A percentile compares a stretch with the other conserved stretches of the same genome.
These are phyloP conservation scores for Orbilia ellipsospora DNA, from an alignment of 2,329 filamentous ascomycete genomes.

Conservation along the genomic window DNA sequence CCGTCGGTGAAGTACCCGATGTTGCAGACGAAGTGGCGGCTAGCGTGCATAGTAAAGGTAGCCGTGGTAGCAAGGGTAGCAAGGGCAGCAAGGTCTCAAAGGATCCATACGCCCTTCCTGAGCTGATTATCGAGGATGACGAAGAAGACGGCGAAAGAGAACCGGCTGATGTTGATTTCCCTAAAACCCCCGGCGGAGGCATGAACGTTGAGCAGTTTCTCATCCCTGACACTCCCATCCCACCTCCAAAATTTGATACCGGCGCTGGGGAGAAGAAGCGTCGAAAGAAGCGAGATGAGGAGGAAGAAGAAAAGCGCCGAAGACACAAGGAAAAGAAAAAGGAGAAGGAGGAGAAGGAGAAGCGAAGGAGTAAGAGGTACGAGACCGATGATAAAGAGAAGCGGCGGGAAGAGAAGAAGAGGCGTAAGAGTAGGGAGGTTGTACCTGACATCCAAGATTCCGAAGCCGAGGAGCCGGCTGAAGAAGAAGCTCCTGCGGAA, in stretches of 20 bases:
- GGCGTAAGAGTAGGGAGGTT: conserved; percentile 13
- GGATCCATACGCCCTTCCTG: conserved; percentile 48
- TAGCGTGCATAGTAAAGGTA: conserved; percentile 40
- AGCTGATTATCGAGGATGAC: conserved; percentile 52
- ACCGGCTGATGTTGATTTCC: conserved; percentile 17
- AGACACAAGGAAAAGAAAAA: conserved; percentile 47
- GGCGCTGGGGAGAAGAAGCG: conserved; percentile 42
- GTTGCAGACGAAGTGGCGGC: conserved; percentile 41
- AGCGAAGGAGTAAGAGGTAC: conserved; percentile 28
- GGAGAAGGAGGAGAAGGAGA: conserved; percentile 39
- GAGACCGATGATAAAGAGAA: conserved; percentile 43
- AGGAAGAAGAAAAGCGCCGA: conserved; percentile 41
- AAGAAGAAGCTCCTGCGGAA: conserved; percentile 16
- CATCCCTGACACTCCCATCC: conserved; percentile 46
- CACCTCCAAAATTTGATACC: conserved; percentile 25
- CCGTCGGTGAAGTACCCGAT: conserved; percentile 35
- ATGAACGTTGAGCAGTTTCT: conserved; percentile 51
- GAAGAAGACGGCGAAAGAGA: conserved; percentile 39
- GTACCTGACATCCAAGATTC: conserved; percentile 19
- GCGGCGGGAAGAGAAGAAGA: conserved; percentile 36
- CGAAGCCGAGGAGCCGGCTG: conserved; percentile 22
- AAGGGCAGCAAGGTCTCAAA: conserved; percentile 28
- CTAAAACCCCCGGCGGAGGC: conserved; percentile 49
- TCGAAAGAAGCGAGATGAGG: conserved; percentile 49
- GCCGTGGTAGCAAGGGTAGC: conserved; percentile 43